Conservation (phyloP, 495 filamentous ascomycete species). For the Lepraria neglecta region DNA sequence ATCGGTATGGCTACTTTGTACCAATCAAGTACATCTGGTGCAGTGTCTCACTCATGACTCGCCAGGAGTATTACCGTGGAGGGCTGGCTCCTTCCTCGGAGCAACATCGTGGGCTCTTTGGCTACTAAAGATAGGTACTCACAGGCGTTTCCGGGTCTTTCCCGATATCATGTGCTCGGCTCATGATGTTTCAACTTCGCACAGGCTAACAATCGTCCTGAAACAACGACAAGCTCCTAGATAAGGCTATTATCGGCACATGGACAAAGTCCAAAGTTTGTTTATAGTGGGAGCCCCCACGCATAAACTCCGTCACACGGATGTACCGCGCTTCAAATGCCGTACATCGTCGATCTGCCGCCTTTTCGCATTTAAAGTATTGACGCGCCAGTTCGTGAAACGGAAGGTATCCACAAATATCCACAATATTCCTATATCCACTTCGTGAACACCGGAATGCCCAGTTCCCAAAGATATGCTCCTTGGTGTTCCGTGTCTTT, state of each 20-base stretch:
- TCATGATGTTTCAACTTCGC: not conserved
- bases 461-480: not conserved
- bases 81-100: slow-evolving; percentile 11
- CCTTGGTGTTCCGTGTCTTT: not conserved
- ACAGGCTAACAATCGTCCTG: not conserved
- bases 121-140: slow-evolving; percentile 1
- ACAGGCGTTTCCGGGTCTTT: not conserved
- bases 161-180: not conserved
- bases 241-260: slow-evolving; percentile 6
- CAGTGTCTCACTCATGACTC: not conserved
- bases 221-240: not conserved
- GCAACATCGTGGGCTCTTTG: not conserved
- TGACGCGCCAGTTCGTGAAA: slow-evolving; percentile 15
- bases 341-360: slow-evolving; percentile 16
- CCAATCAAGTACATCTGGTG: not conserved
- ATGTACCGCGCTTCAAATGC: slow-evolving; percentile 2
- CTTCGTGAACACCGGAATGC: not conserved
- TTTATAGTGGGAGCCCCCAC: slow-evolving; percentile 6
- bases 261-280: not conserved
- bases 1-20: not conserved
- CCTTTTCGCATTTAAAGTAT: not conserved
- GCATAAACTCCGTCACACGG: not conserved
- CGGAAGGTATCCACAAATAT: not conserved
- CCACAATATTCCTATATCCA: not conserved
- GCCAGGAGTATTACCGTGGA: not conserved